Conservation (phyloP, 2,329 filamentous ascomycete species). For the Alternaria ventricosa region DNA sequence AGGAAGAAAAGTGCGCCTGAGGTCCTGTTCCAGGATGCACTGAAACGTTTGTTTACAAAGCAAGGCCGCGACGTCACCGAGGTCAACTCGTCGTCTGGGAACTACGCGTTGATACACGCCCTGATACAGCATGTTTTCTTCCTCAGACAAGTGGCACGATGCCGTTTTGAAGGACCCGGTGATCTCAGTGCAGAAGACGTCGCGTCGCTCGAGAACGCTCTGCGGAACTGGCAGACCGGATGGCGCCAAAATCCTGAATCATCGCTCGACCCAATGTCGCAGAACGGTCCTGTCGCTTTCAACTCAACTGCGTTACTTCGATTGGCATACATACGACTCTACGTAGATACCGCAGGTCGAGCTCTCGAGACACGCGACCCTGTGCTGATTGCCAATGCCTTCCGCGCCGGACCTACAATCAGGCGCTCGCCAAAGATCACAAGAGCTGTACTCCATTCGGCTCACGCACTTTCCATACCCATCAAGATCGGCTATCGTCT, state of each 20-base stretch:
- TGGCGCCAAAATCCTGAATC: constrained; percentile 52
- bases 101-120: constrained; percentile 75
- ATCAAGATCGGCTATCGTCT: constrained; percentile 60
- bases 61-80: constrained; percentile 41
- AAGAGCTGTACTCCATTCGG: constrained; percentile 70
- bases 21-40: constrained; percentile 41
- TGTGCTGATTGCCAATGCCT: constrained; percentile 64
- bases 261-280: constrained; percentile 58
- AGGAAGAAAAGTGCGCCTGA: constrained; percentile 31
- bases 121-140: constrained; percentile 76
- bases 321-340: constrained; percentile 69
- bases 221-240: constrained; percentile 50
- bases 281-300: constrained; percentile 68
- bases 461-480: constrained; percentile 71
- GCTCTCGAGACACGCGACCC: constrained; percentile 71
- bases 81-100: constrained; percentile 55
- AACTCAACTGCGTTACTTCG: constrained; percentile 68
- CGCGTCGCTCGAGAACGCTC: constrained; percentile 51
- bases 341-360: constrained; percentile 69
- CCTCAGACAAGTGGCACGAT: constrained; percentile 61
- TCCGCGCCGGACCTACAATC: constrained; percentile 65
- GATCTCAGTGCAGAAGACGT: constrained; percentile 50
- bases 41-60: constrained; percentile 43
- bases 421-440: constrained; percentile 66
- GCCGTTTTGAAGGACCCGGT: constrained; percentile 40